Conservation (phyloP, 75 land plant genomes). For the Selaginella moellendorffii region DNA sequence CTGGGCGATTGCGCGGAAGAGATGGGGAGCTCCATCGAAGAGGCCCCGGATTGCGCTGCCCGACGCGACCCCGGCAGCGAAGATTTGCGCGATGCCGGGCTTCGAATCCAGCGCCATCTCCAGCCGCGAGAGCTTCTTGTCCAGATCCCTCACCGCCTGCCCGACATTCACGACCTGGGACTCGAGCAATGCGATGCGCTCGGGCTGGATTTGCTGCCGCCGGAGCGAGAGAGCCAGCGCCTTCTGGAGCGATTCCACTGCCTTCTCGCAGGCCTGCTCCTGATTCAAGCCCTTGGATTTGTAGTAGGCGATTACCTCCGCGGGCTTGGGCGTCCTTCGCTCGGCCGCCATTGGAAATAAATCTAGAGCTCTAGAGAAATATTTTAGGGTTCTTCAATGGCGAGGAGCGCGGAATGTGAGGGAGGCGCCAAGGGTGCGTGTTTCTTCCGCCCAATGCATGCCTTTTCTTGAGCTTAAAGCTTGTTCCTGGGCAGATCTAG, state of each 20-base stretch:
- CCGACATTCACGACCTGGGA: neutral
- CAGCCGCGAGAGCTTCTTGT: neutral
- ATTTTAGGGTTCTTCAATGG: too few relatives aligned
- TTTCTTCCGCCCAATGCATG: too few relatives aligned
- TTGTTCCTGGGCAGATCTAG: too few relatives aligned
- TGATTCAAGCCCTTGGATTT: neutral
- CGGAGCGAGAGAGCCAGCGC: neutral
- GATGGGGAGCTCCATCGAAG: neutral
- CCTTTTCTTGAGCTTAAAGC: too few relatives aligned
- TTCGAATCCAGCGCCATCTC: neutral
- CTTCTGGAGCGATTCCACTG: neutral
- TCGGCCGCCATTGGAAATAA: too few relatives aligned
- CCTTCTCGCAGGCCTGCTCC: neutral
- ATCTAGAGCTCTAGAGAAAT: too few relatives aligned
- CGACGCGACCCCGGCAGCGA: neutral
- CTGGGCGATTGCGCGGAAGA: neutral
- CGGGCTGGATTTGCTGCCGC: neutral
- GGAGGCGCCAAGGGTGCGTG: too few relatives aligned
- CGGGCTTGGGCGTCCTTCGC: neutral
- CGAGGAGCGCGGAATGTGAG: too few relatives aligned
- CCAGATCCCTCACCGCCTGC: neutral
- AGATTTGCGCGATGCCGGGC: neutral
- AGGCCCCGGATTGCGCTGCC: neutral
- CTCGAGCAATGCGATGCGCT: neutral
- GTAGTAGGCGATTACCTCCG: neutral